These are phyloP conservation scores for Ceratopteris richardii DNA, from an alignment of 75 land plant genomes.

Conservation along the genomic window DNA sequence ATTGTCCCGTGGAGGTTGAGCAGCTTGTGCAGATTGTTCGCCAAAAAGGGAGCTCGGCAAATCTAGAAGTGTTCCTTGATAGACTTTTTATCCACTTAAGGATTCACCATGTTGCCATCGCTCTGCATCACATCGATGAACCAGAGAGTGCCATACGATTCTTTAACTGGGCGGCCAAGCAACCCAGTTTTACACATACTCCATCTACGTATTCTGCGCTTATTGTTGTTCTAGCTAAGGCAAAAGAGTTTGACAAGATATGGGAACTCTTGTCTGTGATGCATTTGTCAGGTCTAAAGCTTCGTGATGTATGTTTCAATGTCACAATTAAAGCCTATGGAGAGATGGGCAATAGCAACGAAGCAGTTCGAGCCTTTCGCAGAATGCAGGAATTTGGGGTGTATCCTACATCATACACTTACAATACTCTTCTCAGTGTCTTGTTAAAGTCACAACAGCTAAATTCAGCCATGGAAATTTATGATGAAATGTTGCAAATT, in stretches of 20 bases:
- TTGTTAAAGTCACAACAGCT: slow-evolving; percentile 31
- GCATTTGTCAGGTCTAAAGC: slow-evolving; percentile 37
- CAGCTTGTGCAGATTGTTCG: neutral
- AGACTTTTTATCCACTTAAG: neutral
- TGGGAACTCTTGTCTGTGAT: slow-evolving; percentile 44
- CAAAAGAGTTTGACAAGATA: slow-evolving; percentile 55
- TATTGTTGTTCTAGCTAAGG: slow-evolving; percentile 28
- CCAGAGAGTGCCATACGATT: slow-evolving; percentile 51
- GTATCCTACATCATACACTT: slow-evolving; percentile 44
- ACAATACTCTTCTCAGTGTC: slow-evolving; percentile 61
- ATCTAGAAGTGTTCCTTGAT: neutral
- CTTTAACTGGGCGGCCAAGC: slow-evolving; percentile 74
- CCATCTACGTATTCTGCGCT: slow-evolving; percentile 14
- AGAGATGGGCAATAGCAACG: slow-evolving; percentile 47
- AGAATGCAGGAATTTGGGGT: slow-evolving; percentile 63
- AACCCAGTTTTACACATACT: slow-evolving; percentile 43
- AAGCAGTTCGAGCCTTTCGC: slow-evolving; percentile 49
- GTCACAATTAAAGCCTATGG: slow-evolving; percentile 50
- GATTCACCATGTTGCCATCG: slow-evolving; percentile 28
- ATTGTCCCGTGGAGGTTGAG: neutral
- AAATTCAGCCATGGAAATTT: slow-evolving; percentile 33
- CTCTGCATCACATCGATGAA: slow-evolving; percentile 24
- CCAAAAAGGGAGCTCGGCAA: neutral
- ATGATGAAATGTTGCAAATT: slow-evolving; percentile 38
- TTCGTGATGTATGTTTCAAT: slow-evolving; percentile 52